These are phyloP conservation scores for sweet orange (Citrus sinensis) DNA, from an alignment of 345 rosid genomes.

Conservation along the genomic window DNA sequence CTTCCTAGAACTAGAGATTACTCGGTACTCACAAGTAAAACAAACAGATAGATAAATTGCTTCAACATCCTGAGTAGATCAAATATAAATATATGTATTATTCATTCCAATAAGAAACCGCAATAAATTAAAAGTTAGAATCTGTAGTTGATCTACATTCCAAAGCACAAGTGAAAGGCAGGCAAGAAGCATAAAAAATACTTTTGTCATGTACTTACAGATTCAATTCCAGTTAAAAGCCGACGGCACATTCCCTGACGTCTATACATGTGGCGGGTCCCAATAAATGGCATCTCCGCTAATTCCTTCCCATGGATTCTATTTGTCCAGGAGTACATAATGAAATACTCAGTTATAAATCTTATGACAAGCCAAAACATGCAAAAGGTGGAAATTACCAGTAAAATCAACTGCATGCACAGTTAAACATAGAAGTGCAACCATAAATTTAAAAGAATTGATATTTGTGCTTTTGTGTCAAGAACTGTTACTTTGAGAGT, in stretches of 20 bases:
- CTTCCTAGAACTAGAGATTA: conserved; percentile 2
- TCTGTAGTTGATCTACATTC: not conserved
- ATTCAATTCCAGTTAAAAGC: conserved; percentile 78
- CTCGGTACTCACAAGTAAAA: not conserved
- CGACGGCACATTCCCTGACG: conserved; percentile 97
- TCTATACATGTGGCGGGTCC: conserved; percentile 79
- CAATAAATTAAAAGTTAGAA: not conserved
- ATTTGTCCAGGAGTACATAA: conserved; percentile 15
- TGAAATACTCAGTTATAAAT: conserved; percentile 8
- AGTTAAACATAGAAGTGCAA: not conserved
- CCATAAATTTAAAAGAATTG: not conserved
- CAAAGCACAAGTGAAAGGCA: not conserved
- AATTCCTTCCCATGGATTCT: conserved; percentile 81
- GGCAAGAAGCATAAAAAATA: not conserved
- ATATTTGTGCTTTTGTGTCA: not conserved
- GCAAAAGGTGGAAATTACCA: not conserved
- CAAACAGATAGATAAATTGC: not conserved
- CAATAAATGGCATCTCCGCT: conserved; percentile 99
- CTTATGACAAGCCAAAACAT: not conserved
- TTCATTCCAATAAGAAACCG: not conserved
- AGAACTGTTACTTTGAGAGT: not conserved
- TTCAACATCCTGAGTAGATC: not conserved
- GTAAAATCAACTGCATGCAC: not conserved
- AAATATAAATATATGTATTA: not conserved
- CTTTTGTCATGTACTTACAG: conserved; percentile 43